Evolutionary conservation across 2,329 filamentous ascomycete species (phyloP).

Genomic region (Sporothrix pallida): DNA sequence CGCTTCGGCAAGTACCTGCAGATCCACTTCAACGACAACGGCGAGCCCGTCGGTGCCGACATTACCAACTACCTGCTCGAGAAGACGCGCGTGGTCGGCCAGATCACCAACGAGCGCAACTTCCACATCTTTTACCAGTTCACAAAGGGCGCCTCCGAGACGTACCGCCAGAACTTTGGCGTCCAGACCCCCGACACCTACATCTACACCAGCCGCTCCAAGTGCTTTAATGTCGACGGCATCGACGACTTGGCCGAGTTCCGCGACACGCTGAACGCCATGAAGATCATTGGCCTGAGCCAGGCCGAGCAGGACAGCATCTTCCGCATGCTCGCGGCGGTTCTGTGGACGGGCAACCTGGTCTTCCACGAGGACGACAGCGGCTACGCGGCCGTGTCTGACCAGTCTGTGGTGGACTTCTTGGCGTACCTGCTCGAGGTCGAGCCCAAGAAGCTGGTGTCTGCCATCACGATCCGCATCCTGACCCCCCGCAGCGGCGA

Average conservation of each 20-base stretch:
- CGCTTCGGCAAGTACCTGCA: constrained; percentile 98
- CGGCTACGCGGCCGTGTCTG: constrained; percentile 83
- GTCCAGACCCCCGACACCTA: constrained; percentile 93
- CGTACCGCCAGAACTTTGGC: constrained; percentile 86
- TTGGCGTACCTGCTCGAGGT: constrained; percentile 93
- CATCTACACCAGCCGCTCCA: constrained; percentile 89
- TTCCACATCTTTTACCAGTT: constrained; percentile 99
- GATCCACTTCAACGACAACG: constrained; percentile 89
- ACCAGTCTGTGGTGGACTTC: constrained; percentile 92
- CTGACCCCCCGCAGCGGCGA: constrained; percentile 72
- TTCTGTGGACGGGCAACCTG: constrained; percentile 95
- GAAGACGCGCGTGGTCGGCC: constrained; percentile 91
- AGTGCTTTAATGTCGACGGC: constrained; percentile 91
- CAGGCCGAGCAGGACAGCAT: constrained; percentile 94
- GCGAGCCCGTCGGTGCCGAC: constrained; percentile 93
- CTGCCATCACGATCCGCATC: constrained; percentile 87
- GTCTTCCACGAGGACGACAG: constrained; percentile 87
- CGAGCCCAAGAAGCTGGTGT: constrained; percentile 77
- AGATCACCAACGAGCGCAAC: constrained; percentile 94
- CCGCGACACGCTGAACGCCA: constrained; percentile 87
- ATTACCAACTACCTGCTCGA: constrained; percentile 98
- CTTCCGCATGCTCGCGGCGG: constrained; percentile 89
- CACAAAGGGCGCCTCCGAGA: constrained; percentile 87
- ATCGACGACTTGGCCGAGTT: constrained; percentile 93
- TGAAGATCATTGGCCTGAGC: constrained; percentile 88